Conservation (phyloP, 1,284 basidiomycete genomes). For the Chiua sp. region DNA sequence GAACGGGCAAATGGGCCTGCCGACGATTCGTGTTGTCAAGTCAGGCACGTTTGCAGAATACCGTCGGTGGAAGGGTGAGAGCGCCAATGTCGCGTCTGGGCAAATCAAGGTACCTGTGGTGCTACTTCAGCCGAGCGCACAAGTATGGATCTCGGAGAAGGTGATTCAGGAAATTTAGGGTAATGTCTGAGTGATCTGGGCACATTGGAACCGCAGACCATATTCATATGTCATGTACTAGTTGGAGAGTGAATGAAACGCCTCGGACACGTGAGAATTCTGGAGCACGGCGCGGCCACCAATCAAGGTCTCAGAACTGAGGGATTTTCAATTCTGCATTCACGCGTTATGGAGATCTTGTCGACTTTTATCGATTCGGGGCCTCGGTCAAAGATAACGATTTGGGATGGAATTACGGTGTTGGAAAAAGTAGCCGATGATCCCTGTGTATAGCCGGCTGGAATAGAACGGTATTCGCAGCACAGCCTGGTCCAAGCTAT, state of each 20-base stretch:
- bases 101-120: constrained; percentile 20
- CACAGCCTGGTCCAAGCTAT: background rate
- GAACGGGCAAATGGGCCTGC: constrained; percentile 5
- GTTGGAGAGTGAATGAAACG: too few relatives aligned
- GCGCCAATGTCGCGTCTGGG: constrained; percentile 3
- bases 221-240: too few relatives aligned
- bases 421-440: background rate
- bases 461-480: background rate
- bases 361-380: background rate
- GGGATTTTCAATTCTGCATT: background rate
- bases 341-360: background rate
- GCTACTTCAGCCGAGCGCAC: background rate
- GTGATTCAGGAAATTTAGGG: constrained; percentile 6
- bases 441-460: background rate
- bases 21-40: constrained; percentile 7
- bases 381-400: background rate
- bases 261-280: too few relatives aligned
- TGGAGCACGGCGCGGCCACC: too few relatives aligned
- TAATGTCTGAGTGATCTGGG: background rate
- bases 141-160: constrained; percentile 14
- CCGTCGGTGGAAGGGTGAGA: constrained; percentile 12
- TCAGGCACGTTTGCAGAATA: constrained; percentile 15
- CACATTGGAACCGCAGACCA: background rate
- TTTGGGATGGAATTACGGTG: constrained; percentile 1
- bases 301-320: background rate